Base-by-base conservation (phyloP, 441 rosid species). In the Rhodomyrtus psidioides region DNA sequence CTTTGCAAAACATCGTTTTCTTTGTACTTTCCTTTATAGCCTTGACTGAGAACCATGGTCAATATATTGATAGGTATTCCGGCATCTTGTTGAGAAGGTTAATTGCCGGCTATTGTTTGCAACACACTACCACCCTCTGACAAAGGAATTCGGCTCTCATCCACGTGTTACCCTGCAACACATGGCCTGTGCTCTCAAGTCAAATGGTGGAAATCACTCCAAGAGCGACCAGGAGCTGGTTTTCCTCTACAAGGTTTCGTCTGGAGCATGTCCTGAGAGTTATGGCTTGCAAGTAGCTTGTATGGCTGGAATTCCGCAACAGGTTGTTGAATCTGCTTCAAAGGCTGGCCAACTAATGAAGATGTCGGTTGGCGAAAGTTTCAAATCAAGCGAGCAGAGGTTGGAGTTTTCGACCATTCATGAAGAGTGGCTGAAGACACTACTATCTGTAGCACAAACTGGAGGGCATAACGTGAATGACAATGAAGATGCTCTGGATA, bases 201-300 rank as follows among this genome's bases (percentile, higher is more conserved):
- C 92, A 42, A 91, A 89, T 85, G 86, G 93, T 0, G 85, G 81
- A 70, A 87, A 86, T 85, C 70, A 83, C 82, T 90, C 89, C 6
- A 85, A 83, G 87, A 83, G 89, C 12, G 92, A 93, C 28, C 91
- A 87, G 82, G 96, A 95, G 89, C 86, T 94, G 53, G 95, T 95
- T 55, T 97, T 97, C 87, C 94, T 96, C 1, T 97, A 97, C 90
- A 94, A 94, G 82, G 95, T 97, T 86, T 76, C 95, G 9, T 86
- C 93, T 7, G 99, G 99, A 88, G 96, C 98, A 83, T 97, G 99
- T 88, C 99, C 99, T 0, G 96, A 93, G 92, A 97, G 99, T 91
- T 97, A 96, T 24, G 99, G 99, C 56, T 88, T 96, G 88, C 97
- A 96, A 88, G 99, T 97, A 53, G 99, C 99, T 23, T 57, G 86